Evolutionary conservation across 352 stramenopile genomes (phyloP), one percentile per base, ranked within the genome.

Genomic region (Pythium oligandrum): DNA sequence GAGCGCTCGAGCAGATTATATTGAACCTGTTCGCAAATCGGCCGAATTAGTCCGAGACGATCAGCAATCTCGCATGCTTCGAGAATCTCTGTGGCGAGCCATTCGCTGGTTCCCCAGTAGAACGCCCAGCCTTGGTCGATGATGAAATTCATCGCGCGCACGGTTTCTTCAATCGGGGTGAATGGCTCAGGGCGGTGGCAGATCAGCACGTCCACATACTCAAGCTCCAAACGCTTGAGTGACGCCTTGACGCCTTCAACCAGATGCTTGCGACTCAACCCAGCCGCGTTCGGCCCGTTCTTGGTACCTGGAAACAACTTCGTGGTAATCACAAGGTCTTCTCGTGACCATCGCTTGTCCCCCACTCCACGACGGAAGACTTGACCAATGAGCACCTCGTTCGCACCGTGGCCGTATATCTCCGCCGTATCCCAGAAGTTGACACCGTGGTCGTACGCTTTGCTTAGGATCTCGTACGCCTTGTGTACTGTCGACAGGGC

Each of bases 351-450:
- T 2, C 70, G 38, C 8, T 54, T 54, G 3, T 62, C 36, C 4
- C 53, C 44, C n/a, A 80, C 55, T 17, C 68, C 68, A 30, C 58
- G 60, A 6, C 59, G 36, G 10, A 84, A 36, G 1, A 62, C 57
- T 10, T 62, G 36, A 11, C 74, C 74, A 30, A 70, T 70, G 46
- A 69, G 63, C 9, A 40, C 49, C 45, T 83, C 72, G 1, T 70
- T 56, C n/a, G 59, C 35, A 5, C 75, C 73, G 10, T 32, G 39
- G 8, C 43, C 52, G 51, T 84, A 84, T n/a, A 50, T 47, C 61
- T 76, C 72, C 6, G 74, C 74, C 32, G 61, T 71, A 61, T 87
- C 78, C 39, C 79, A 77, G 40, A 87, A 76, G 64, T 87, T 86
- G 54, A 89, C 59, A 17, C 75, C 75, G 37, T 49, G 49, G 32